Conservation (phyloP, 805 yeast species). For the Nakazawaea populi region DNA sequence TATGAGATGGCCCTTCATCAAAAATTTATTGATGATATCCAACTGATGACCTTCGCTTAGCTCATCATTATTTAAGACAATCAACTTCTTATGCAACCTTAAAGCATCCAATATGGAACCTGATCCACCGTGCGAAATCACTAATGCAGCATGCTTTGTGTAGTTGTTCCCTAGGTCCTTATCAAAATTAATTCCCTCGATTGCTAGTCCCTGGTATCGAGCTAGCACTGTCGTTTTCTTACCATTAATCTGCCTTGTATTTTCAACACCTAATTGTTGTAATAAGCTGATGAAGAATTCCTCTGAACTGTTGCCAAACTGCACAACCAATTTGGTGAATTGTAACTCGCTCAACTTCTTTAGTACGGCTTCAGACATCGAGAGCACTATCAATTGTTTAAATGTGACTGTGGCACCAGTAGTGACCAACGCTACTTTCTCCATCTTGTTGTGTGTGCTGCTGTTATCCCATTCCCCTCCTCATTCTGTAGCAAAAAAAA, state of each 20-base stretch:
- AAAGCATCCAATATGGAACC: slow-evolving; percentile 85
- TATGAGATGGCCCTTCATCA: slow-evolving; percentile 1
- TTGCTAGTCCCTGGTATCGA: slow-evolving; percentile 13
- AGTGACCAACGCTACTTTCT: slow-evolving; percentile 43
- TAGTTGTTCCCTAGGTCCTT: slow-evolving; percentile 30
- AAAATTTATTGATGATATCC: slow-evolving; percentile 38
- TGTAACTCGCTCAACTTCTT: slow-evolving; percentile 27
- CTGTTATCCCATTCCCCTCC: not conserved
- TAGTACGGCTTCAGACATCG: slow-evolving; percentile 31
- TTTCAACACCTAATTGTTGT: not conserved
- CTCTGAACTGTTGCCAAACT: slow-evolving; percentile 43
- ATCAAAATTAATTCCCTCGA: slow-evolving; percentile 45
- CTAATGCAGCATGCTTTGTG: slow-evolving; percentile 45
- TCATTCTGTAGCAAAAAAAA: not conserved
- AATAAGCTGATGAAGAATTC: slow-evolving; percentile 16
- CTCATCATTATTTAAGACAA: slow-evolving; percentile 64
- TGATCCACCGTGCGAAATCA: slow-evolving; percentile 86
- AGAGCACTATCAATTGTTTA: slow-evolving; percentile 42
- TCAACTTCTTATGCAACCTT: slow-evolving; percentile 45
- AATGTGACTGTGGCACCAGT: slow-evolving; percentile 94
- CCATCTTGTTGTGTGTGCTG: not conserved
- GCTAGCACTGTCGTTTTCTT: not conserved
- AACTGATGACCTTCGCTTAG: slow-evolving; percentile 87
- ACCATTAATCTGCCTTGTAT: slow-evolving; percentile 1
- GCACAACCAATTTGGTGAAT: slow-evolving; percentile 41